Evolutionary conservation across 2,329 filamentous ascomycete species (phyloP).

Genomic region (Chalara sp.): DNA sequence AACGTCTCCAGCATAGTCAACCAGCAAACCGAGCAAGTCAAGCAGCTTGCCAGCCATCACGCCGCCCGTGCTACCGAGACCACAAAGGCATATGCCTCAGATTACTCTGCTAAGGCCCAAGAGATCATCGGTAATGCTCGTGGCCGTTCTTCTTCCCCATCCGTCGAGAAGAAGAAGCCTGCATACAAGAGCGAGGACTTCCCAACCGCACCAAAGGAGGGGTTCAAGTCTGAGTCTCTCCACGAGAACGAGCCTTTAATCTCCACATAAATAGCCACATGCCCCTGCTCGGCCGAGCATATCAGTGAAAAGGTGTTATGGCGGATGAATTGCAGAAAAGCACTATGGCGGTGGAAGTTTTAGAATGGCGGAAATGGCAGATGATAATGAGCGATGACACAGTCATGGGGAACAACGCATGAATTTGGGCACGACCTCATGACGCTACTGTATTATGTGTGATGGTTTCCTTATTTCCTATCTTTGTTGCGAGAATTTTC

Average conservation of each 20-base stretch:
- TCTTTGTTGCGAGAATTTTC: neutral
- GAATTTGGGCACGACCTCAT: neutral
- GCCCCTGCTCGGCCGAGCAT: neutral
- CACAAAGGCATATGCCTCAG: conserved; percentile 61
- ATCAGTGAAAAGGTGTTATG: neutral
- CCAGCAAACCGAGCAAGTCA: conserved; percentile 57
- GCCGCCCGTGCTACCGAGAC: conserved; percentile 54
- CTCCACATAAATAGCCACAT: conserved; percentile 14
- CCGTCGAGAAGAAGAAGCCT: conserved; percentile 10
- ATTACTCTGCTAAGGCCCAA: conserved; percentile 63
- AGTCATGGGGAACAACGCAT: neutral
- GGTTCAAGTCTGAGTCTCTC: conserved; percentile 18
- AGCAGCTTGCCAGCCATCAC: conserved; percentile 55
- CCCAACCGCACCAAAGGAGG: conserved; percentile 24
- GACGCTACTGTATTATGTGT: neutral
- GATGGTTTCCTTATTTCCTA: neutral
- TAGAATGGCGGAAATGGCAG: neutral
- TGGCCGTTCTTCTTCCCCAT: conserved; percentile 22
- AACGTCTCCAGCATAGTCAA: conserved; percentile 51
- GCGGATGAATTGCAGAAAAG: neutral
- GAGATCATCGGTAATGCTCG: conserved; percentile 46
- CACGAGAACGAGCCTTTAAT: conserved; percentile 20
- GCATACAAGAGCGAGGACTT: conserved; percentile 24
- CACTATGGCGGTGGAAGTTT: neutral
- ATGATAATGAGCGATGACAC: neutral